Evolutionary conservation across 2,329 filamentous ascomycete species (phyloP).

Genomic region (Huntiella bhutanensis): DNA sequence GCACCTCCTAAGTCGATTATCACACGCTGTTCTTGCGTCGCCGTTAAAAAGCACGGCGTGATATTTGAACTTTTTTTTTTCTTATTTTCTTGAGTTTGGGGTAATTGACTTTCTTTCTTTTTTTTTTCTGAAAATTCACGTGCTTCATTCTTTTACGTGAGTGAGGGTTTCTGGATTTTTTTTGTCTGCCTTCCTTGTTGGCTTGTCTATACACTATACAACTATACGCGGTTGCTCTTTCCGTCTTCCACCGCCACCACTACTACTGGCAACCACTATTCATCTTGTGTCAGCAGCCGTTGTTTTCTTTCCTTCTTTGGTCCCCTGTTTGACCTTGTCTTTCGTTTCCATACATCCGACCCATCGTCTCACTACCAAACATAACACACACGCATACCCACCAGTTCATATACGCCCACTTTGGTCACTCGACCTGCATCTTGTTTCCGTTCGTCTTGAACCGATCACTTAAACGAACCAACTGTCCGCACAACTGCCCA

Average conservation of each 20-base stretch:
- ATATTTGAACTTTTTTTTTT: background rate
- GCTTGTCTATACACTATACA: background rate
- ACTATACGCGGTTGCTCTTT: background rate
- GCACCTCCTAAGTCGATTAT: too few species aligned
- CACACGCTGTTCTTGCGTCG: too few species aligned
- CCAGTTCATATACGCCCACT: background rate
- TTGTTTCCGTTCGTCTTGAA: too few species aligned
- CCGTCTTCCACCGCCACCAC: background rate
- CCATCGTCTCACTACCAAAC: background rate
- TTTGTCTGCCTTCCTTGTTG: background rate
- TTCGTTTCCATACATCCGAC: background rate
- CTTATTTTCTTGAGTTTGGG: too few species aligned
- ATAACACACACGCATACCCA: background rate
- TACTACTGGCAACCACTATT: background rate
- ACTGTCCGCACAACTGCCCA: background rate
- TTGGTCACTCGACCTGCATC: background rate
- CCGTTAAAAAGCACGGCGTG: too few species aligned
- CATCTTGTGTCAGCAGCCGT: too few species aligned
- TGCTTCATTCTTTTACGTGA: too few species aligned
- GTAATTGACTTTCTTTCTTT: too few species aligned
- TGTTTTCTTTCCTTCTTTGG: slow-evolving; percentile 1
- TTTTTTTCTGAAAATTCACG: too few species aligned
- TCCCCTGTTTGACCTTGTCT: slow-evolving; percentile 1
- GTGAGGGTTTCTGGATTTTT: background rate
- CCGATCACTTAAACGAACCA: too few species aligned